Percentiles rank a stretch among this genome's conserved stretches.
Conservation (phyloP, 257 asterid species). For the Salvia hispanica region DNA sequence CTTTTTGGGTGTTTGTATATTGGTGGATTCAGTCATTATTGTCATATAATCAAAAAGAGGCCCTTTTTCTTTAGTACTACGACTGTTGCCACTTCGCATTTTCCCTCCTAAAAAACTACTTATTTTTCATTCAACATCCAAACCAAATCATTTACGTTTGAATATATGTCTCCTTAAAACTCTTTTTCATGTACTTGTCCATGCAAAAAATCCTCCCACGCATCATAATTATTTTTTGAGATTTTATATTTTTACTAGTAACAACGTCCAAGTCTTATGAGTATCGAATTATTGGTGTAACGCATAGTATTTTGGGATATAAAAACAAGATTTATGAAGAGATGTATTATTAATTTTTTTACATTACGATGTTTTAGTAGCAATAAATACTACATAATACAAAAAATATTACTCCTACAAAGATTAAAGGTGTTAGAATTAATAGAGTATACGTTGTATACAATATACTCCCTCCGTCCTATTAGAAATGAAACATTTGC, state of each 20-base stretch:
- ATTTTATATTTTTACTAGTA: background rate
- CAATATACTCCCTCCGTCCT: too few relatives aligned
- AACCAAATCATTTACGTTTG: slow-evolving; percentile 47
- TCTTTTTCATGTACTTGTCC: slow-evolving; percentile 34
- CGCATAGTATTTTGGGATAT: too few relatives aligned
- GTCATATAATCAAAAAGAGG: slow-evolving; percentile 35
- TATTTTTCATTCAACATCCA: slow-evolving; percentile 31
- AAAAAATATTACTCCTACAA: background rate
- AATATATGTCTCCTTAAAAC: slow-evolving; percentile 44
- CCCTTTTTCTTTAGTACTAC: background rate
- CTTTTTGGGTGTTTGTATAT: slow-evolving; percentile 17
- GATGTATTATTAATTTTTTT: too few relatives aligned
- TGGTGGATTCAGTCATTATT: slow-evolving; percentile 44
- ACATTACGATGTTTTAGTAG: too few relatives aligned
- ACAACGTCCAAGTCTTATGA: background rate
- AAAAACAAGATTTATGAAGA: too few relatives aligned
- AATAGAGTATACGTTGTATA: background rate
- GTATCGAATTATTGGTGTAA: slow-evolving; percentile 5
- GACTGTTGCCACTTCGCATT: slow-evolving; percentile 10
- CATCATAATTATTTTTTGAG: slow-evolving; percentile 15
- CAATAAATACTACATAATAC: background rate
- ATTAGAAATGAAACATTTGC: too few relatives aligned
- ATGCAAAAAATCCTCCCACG: slow-evolving; percentile 40
- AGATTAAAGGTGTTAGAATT: background rate
- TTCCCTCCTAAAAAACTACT: slow-evolving; percentile 26